These are phyloP conservation scores for Byssochlamys sp. DNA, from an alignment of 2,329 filamentous ascomycete species.

Conservation along the genomic window DNA sequence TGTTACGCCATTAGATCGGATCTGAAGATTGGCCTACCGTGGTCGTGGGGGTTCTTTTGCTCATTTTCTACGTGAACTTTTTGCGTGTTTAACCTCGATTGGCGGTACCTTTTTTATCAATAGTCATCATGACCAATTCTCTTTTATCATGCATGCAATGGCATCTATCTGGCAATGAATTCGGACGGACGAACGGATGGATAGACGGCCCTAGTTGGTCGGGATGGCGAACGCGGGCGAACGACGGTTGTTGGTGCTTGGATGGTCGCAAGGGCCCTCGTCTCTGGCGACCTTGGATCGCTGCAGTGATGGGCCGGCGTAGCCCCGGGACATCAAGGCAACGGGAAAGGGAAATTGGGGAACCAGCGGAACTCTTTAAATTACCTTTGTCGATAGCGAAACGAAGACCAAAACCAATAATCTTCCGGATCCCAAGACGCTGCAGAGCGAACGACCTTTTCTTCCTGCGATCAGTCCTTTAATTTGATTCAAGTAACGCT, in stretches of 20 bases:
- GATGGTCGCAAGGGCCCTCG: background rate
- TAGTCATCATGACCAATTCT: slow-evolving; percentile 30
- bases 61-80: background rate
- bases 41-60: slow-evolving; percentile 25
- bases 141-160: slow-evolving; percentile 26
- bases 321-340: background rate
- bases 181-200: background rate
- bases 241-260: background rate
- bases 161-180: slow-evolving; percentile 17
- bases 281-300: background rate
- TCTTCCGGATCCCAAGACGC: background rate
- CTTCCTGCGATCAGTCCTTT: background rate
- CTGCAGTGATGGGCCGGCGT: background rate
- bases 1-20: slow-evolving; percentile 25
- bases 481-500: background rate
- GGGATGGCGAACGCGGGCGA: background rate
- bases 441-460: background rate
- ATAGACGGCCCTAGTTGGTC: background rate
- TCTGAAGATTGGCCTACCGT: slow-evolving; percentile 30
- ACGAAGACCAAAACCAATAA: slow-evolving; percentile 2
- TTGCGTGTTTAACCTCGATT: slow-evolving; percentile 12
- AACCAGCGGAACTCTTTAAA: background rate
- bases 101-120: slow-evolving; percentile 27
- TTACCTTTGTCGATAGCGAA: background rate
- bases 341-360: background rate